phyloP scores from a whole-genome alignment of 768 basidiomycete genomes.

The Tulasnella sp. region DNA sequence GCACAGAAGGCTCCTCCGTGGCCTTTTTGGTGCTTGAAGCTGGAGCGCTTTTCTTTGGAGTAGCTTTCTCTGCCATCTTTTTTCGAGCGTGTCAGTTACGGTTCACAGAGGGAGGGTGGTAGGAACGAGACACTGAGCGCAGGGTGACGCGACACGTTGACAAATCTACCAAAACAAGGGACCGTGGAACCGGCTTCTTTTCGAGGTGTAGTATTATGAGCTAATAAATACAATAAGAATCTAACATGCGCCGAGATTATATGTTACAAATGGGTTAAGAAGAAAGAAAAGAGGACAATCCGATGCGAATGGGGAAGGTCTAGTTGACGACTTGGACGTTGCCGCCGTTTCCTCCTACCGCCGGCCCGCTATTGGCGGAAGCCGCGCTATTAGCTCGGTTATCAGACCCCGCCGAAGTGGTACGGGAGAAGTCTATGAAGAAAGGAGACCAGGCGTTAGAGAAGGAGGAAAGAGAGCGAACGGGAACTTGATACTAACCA shows the following conservation, averaged over 20 bases:
- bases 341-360: conserved; percentile 1
- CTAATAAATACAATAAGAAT: neutral
- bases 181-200: neutral
- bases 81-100: neutral
- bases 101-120: neutral
- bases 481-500: neutral
- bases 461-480: neutral
- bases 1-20: neutral
- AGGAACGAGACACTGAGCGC: neutral
- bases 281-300: neutral
- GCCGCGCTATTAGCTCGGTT: neutral
- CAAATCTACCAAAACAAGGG: neutral
- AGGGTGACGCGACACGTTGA: neutral
- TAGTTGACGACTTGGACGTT: neutral
- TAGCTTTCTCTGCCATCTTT: neutral
- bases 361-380: neutral
- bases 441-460: neutral
- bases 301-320: neutral
- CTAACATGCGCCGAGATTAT: neutral
- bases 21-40: neutral
- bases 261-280: neutral
- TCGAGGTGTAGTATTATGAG: neutral
- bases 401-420: neutral
- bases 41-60: neutral
- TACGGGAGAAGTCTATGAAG: neutral